These are phyloP conservation scores for Boletus rufocinnamomeus DNA, from an alignment of 768 basidiomycete species.

Conservation along the genomic window DNA sequence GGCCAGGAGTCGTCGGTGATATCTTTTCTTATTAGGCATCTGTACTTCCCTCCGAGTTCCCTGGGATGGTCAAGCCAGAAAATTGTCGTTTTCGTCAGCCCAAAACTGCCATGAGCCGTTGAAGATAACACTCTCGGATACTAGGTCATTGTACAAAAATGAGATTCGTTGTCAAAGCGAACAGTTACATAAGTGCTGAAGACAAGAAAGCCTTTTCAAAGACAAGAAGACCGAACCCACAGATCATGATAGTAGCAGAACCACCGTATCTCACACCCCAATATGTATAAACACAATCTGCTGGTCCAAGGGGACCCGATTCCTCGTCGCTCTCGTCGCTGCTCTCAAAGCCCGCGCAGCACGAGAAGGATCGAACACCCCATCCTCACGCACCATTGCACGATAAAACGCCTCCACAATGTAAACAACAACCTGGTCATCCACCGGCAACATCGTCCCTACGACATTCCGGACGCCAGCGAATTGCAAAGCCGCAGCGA, in stretches of 20 bases:
- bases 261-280: conserved; percentile 9
- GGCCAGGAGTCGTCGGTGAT: conserved; percentile 39
- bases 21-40: conserved; percentile 2
- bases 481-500: conserved; percentile 35
- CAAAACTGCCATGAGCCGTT: neutral
- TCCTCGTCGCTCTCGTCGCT: conserved; percentile 11
- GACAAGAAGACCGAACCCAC: neutral
- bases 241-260: neutral
- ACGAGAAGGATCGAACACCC: conserved; percentile 17
- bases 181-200: neutral
- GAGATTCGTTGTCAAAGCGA: neutral
- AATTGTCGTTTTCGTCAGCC: neutral
- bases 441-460: conserved; percentile 36
- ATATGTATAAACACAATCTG: conserved; percentile 28
- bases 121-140: neutral
- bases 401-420: conserved; percentile 24
- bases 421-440: conserved; percentile 20
- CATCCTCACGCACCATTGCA: conserved; percentile 17
- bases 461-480: conserved; percentile 31
- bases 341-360: conserved; percentile 19
- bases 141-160: neutral
- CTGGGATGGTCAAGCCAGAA: conserved; percentile 3
- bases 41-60: conserved; percentile 13
- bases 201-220: too few relatives aligned
- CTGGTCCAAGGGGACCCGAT: conserved; percentile 24